A percentile compares a stretch with the other conserved stretches of the same genome.
These are phyloP conservation scores for Trichophyton benhamiae DNA, from an alignment of 2,329 filamentous ascomycete genomes.

Conservation along the genomic window DNA sequence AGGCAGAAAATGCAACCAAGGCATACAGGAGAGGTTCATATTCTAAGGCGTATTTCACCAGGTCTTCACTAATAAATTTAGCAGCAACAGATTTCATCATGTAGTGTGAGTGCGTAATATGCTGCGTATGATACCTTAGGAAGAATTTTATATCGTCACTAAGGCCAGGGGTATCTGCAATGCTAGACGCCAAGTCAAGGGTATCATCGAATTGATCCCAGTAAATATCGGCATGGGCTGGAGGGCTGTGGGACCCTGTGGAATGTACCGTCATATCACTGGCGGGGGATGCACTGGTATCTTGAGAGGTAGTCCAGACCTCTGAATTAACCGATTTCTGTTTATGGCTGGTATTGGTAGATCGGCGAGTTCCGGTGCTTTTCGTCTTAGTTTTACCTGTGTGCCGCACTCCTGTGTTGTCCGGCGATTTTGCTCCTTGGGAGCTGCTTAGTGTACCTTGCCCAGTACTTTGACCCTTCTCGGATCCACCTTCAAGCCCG, in stretches of 20 bases:
- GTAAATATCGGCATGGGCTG: slow-evolving; percentile 13
- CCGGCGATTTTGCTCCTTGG: background rate
- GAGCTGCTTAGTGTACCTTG: background rate
- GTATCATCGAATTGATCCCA: slow-evolving; percentile 3
- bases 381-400: background rate
- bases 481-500: slow-evolving; percentile 40
- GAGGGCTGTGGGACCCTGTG: slow-evolving; percentile 25
- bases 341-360: background rate
- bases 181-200: slow-evolving; percentile 9
- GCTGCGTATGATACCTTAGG: slow-evolving; percentile 62
- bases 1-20: slow-evolving; percentile 76
- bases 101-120: slow-evolving; percentile 74
- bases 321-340: background rate
- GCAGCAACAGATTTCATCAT: slow-evolving; percentile 58
- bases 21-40: slow-evolving; percentile 78
- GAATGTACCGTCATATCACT: slow-evolving; percentile 34
- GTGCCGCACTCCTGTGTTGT: background rate
- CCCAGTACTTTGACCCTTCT: slow-evolving; percentile 14
- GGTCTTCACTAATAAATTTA: slow-evolving; percentile 59
- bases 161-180: slow-evolving; percentile 20
- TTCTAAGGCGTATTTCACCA: slow-evolving; percentile 60
- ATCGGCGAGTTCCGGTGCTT: background rate
- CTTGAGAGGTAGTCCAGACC: slow-evolving; percentile 14
- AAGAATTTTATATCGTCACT: slow-evolving; percentile 64
- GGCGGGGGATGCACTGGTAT: slow-evolving; percentile 41